phyloP scores from a whole-genome alignment of 2,329 filamentous ascomycete species.

The Fusarium sp. region DNA sequence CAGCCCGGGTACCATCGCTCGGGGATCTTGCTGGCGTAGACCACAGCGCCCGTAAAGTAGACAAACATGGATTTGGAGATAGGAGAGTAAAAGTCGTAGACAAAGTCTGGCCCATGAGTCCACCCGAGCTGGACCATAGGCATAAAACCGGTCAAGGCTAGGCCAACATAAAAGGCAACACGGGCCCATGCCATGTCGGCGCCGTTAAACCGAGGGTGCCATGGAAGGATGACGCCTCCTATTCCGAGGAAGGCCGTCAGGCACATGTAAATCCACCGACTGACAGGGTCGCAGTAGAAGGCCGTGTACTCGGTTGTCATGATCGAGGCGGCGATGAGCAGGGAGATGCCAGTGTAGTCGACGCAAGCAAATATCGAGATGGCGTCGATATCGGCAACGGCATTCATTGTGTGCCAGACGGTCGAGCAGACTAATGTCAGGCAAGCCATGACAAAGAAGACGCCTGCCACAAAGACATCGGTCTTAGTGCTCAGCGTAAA shows the following conservation, averaged over 20 bases:
- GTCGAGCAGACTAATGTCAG: conserved; percentile 95
- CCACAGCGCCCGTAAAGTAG: conserved; percentile 83
- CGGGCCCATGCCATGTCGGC: conserved; percentile 92
- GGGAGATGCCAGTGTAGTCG: conserved; percentile 96
- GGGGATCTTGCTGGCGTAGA: conserved; percentile 93
- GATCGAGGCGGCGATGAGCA: conserved; percentile 94
- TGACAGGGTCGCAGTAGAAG: conserved; percentile 95
- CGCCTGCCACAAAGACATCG: conserved; percentile 88
- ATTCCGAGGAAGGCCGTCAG: conserved; percentile 84
- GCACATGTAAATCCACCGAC: conserved; percentile 86
- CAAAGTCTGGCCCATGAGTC: conserved; percentile 81
- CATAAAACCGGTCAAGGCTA: conserved; percentile 88
- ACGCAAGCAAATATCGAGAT: conserved; percentile 97
- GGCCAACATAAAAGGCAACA: conserved; percentile 89
- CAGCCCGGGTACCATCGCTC: conserved; percentile 92
- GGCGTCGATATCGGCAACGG: conserved; percentile 87
- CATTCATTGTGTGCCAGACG: conserved; percentile 99
- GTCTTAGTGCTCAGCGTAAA: conserved; percentile 88
- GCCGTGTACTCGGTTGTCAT: conserved; percentile 99
- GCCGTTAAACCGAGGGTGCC: conserved; percentile 95
- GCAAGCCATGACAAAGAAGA: conserved; percentile 96
- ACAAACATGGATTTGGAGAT: conserved; percentile 87
- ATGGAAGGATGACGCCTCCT: conserved; percentile 90
- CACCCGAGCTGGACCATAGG: conserved; percentile 86
- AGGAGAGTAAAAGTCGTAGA: conserved; percentile 88